phyloP scores from a whole-genome alignment of 1,284 basidiomycete genomes.

The Trichosporon sp. region DNA sequence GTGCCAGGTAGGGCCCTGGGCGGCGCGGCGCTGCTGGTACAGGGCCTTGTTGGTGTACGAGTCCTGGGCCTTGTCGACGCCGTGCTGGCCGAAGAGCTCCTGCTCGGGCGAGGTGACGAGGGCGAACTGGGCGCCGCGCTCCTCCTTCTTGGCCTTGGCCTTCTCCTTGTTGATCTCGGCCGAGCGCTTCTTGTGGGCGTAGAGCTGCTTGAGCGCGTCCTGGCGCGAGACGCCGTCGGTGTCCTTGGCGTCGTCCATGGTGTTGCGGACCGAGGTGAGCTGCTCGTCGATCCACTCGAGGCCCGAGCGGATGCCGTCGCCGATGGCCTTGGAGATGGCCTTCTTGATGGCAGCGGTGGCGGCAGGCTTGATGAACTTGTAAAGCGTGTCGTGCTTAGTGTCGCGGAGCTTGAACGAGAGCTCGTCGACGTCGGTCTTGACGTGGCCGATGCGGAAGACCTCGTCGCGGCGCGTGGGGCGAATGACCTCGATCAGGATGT shows the following conservation, averaged over 20 bases:
- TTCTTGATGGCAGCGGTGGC: constrained; percentile 70
- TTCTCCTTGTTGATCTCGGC: constrained; percentile 34
- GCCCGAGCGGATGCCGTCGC: constrained; percentile 67
- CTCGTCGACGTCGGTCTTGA: constrained; percentile 59
- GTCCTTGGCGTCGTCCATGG: constrained; percentile 62
- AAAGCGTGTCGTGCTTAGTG: constrained; percentile 81
- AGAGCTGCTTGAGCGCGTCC: constrained; percentile 65
- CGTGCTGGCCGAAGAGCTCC: constrained; percentile 26
- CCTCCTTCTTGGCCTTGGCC: constrained; percentile 22
- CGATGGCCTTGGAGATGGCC: constrained; percentile 78
- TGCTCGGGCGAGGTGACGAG: constrained; percentile 15
- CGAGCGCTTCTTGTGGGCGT: constrained; percentile 48
- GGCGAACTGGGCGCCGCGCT: constrained; percentile 13
- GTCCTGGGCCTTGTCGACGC: constrained; percentile 27
- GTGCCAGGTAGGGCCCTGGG: constrained; percentile 30
- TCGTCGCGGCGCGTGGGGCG: constrained; percentile 32
- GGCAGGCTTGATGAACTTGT: constrained; percentile 56
- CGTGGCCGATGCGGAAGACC: constrained; percentile 34
- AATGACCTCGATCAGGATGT: constrained; percentile 49
- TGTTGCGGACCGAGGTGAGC: constrained; percentile 56
- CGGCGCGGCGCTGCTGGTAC: constrained; percentile 1
- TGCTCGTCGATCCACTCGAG: constrained; percentile 72
- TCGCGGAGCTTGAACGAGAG: constrained; percentile 89
- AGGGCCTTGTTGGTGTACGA: constrained; percentile 24
- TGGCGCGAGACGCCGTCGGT: constrained; percentile 54